Percentiles rank a stretch among this genome's conserved stretches.
Conservation (phyloP, 805 yeast genomes). For the Candida hungchunana region DNA sequence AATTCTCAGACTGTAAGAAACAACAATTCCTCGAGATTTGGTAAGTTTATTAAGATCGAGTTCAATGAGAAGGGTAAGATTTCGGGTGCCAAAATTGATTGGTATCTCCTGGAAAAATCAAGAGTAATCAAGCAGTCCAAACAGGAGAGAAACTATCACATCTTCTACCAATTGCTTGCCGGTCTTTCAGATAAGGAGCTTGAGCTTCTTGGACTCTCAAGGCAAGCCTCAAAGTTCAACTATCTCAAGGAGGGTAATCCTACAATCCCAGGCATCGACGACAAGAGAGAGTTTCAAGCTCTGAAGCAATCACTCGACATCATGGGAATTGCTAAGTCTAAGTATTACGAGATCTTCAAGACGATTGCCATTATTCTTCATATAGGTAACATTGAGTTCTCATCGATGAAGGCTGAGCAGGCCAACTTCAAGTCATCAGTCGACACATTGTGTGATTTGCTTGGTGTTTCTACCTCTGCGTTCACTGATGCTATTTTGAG, state of each 20-base stretch:
- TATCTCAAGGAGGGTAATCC: slow-evolving; percentile 56
- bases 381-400: slow-evolving; percentile 79
- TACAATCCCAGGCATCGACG: slow-evolving; percentile 72
- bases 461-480: slow-evolving; percentile 56
- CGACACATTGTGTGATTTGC: slow-evolving; percentile 48
- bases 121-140: slow-evolving; percentile 76
- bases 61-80: slow-evolving; percentile 62
- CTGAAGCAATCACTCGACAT: slow-evolving; percentile 63
- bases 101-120: slow-evolving; percentile 91
- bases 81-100: slow-evolving; percentile 87
- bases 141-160: slow-evolving; percentile 87
- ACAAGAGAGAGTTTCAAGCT: slow-evolving; percentile 59
- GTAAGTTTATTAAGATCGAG: slow-evolving; percentile 88
- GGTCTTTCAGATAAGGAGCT: slow-evolving; percentile 58
- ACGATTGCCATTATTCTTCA: slow-evolving; percentile 74
- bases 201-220: slow-evolving; percentile 39
- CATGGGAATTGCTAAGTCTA: slow-evolving; percentile 62
- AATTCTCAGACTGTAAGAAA: slow-evolving; percentile 94
- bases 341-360: slow-evolving; percentile 55
- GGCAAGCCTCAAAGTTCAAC: slow-evolving; percentile 37
- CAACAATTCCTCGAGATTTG: slow-evolving; percentile 93
- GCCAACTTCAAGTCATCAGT: slow-evolving; percentile 59
- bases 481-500: slow-evolving; percentile 59
- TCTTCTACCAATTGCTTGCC: slow-evolving; percentile 79
- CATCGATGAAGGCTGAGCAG: slow-evolving; percentile 65